A percentile compares a stretch with the other conserved stretches of the same genome.
Evolutionary conservation across 352 stramenopile species (phyloP).

Genomic region (Nothophytophthora sp.): DNA sequence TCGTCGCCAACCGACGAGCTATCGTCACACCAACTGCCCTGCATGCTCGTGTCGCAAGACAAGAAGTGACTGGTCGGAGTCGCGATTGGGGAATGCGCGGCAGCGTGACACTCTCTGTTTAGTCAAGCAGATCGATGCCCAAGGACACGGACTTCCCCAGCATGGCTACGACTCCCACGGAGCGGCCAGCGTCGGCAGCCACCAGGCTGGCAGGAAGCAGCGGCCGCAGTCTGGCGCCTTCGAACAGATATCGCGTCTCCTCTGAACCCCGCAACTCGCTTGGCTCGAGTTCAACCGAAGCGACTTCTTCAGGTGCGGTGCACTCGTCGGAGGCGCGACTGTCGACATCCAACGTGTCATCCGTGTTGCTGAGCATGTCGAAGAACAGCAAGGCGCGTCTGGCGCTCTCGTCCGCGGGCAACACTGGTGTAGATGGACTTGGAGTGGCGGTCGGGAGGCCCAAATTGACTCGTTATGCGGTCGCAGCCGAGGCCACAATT

Average conservation of each 20-base stretch:
- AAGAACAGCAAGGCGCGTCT: constrained; percentile 20
- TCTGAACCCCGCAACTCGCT: constrained; percentile 7
- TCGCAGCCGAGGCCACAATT: constrained; percentile 1
- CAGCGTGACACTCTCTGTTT: no score
- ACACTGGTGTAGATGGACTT: not conserved
- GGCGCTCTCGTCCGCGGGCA: constrained; percentile 5
- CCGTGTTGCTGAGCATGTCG: constrained; percentile 31
- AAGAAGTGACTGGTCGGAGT: not conserved
- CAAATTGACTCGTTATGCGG: constrained; percentile 15
- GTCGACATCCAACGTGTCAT: constrained; percentile 12
- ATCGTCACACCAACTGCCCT: no score
- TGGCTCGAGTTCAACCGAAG: constrained; percentile 4
- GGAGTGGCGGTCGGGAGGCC: not conserved
- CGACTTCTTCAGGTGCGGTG: not conserved
- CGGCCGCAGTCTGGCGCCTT: constrained; percentile 7
- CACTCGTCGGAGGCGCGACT: constrained; percentile 9
- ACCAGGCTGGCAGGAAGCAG: constrained; percentile 2
- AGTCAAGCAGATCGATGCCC: constrained; percentile 7
- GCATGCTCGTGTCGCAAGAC: constrained; percentile 4
- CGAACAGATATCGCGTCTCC: constrained; percentile 19
- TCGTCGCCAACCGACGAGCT: no score
- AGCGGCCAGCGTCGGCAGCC: not conserved
- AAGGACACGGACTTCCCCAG: constrained; percentile 22
- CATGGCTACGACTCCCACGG: constrained; percentile 3
- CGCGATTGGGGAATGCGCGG: no score